Conservation (phyloP, 1,284 basidiomycete species). For the Coniferiporia weirii region DNA sequence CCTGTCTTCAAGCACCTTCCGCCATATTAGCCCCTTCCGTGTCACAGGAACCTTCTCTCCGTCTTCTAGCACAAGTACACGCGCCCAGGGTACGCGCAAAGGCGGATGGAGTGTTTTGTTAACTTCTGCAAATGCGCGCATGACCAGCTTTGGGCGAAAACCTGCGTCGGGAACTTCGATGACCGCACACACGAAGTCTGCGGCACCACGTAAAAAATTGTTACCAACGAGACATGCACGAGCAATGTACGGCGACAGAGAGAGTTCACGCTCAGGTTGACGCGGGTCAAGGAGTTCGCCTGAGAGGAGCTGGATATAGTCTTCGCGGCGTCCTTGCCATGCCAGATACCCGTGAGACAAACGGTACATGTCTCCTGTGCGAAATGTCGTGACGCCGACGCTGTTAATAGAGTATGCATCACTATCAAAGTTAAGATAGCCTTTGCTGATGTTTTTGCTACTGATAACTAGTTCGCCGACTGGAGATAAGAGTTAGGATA, state of each 20-base stretch:
- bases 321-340: constrained; percentile 33
- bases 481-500: constrained; percentile 4
- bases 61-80: constrained; percentile 27
- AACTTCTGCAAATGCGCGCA: constrained; percentile 26
- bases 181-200: constrained; percentile 30
- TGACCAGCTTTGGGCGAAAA: constrained; percentile 21
- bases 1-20: constrained; percentile 30
- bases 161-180: constrained; percentile 24
- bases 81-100: constrained; percentile 30
- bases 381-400: constrained; percentile 29
- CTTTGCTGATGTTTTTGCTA: constrained; percentile 27
- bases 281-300: constrained; percentile 32
- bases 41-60: constrained; percentile 29
- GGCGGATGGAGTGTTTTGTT: constrained; percentile 31
- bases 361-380: constrained; percentile 31
- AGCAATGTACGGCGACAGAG: constrained; percentile 23
- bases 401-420: constrained; percentile 24
- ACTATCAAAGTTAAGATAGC: constrained; percentile 28
- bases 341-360: constrained; percentile 21
- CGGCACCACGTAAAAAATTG: constrained; percentile 29
- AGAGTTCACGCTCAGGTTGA: constrained; percentile 27
- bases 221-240: constrained; percentile 31
- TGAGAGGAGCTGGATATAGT: constrained; percentile 32
- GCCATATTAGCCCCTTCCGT: constrained; percentile 30
- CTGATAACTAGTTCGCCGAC: constrained; percentile 32